Conservation (phyloP, 163 green algal species). For the Trebouxiophyceae sp. region DNA sequence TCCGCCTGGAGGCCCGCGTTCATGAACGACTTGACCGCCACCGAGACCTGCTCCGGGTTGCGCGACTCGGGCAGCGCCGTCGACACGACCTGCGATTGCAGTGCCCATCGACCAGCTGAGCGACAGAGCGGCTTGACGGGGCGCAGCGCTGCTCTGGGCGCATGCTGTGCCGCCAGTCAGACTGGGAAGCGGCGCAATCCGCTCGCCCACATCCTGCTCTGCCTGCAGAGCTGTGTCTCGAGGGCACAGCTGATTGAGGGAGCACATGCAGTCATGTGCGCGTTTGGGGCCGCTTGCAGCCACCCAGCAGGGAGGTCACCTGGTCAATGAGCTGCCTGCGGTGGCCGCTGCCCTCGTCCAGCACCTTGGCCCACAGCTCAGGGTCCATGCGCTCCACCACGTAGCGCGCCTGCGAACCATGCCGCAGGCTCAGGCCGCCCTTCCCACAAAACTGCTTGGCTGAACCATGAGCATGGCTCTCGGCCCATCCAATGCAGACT, state of each 20-base stretch:
- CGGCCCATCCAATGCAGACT: no score
- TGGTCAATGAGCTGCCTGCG: slow-evolving; percentile 92
- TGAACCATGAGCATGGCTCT: no score
- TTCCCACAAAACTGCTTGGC: no score
- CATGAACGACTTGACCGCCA: slow-evolving; percentile 99
- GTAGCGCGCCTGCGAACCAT: slow-evolving; percentile 79
- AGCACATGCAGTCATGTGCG: no score
- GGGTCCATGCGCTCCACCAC: slow-evolving; percentile 90
- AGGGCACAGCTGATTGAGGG: no score
- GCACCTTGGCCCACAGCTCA: slow-evolving; percentile 90
- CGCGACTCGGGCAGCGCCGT: slow-evolving; percentile 96
- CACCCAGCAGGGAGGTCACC: no score
- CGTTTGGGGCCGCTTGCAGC: no score
- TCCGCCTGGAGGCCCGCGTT: slow-evolving; percentile 86
- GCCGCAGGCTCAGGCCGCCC: slow-evolving; percentile 95
- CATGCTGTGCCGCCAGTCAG: no score
- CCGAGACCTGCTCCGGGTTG: slow-evolving; percentile 95
- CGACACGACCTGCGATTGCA: slow-evolving; percentile 87
- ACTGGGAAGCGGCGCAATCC: no score
- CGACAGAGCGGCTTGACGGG: no score
- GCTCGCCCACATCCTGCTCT: not conserved
- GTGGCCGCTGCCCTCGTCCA: slow-evolving; percentile 78
- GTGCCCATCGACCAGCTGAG: no score
- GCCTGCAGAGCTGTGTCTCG: not conserved
- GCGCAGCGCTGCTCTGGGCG: no score